phyloP scores from a whole-genome alignment of 2,329 filamentous ascomycete species.

The Pseudocercospora cruenta region DNA sequence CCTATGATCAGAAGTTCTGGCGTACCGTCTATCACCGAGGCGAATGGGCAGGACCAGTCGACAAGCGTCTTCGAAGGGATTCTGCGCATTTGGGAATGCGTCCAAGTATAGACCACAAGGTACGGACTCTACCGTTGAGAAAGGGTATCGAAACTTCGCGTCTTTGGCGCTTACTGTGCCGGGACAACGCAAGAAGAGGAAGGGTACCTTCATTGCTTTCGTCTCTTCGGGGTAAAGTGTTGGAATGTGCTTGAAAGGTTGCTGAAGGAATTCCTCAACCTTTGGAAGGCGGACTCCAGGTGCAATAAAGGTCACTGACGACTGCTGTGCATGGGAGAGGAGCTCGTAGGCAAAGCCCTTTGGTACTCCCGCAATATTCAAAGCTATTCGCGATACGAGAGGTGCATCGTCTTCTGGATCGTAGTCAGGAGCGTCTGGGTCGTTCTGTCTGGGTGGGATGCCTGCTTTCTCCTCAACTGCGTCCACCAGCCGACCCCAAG shows the following conservation, averaged over 20 bases:
- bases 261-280: slow-evolving; percentile 40
- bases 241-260: slow-evolving; percentile 38
- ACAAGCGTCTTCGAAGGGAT: slow-evolving; percentile 41
- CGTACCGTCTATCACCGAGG: slow-evolving; percentile 36
- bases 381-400: slow-evolving; percentile 33
- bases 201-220: slow-evolving; percentile 39
- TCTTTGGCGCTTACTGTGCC: slow-evolving; percentile 39
- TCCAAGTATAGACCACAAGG: slow-evolving; percentile 42
- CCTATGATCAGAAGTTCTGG: slow-evolving; percentile 36
- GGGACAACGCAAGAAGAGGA: slow-evolving; percentile 38
- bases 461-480: slow-evolving; percentile 35
- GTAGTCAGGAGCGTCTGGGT: slow-evolving; percentile 25
- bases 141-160: slow-evolving; percentile 40
- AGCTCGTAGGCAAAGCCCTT: slow-evolving; percentile 40
- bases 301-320: slow-evolving; percentile 38
- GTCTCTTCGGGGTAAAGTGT: slow-evolving; percentile 36
- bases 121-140: slow-evolving; percentile 37
- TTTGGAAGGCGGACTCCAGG: slow-evolving; percentile 39
- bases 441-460: slow-evolving; percentile 17
- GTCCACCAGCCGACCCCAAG: slow-evolving; percentile 36
- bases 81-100: slow-evolving; percentile 38
- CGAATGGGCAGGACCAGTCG: slow-evolving; percentile 38
- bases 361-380: slow-evolving; percentile 37
- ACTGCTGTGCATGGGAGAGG: slow-evolving; percentile 35
- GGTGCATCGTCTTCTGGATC: slow-evolving; percentile 34